These are phyloP conservation scores for Quercus lobata DNA, from an alignment of 331 rosid species.

Conservation along the genomic window DNA sequence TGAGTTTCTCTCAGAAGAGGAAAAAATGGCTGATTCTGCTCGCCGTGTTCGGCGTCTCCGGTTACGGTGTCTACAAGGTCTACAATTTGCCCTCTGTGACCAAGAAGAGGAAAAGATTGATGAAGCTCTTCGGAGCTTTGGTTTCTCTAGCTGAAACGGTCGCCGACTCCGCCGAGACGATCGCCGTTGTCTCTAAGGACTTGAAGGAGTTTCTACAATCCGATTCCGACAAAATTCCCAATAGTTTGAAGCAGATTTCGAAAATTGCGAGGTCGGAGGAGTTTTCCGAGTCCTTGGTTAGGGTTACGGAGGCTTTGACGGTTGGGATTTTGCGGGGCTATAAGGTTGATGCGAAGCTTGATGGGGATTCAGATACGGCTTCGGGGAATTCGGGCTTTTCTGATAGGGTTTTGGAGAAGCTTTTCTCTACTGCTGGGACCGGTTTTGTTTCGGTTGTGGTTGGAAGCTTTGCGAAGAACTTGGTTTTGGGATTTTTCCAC, in stretches of 20 bases:
- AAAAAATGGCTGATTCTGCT: slow-evolving; percentile 52
- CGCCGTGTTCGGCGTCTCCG: slow-evolving; percentile 58
- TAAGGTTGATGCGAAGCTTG: slow-evolving; percentile 22
- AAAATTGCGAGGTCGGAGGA: slow-evolving; percentile 70
- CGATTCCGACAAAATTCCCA: slow-evolving; percentile 74
- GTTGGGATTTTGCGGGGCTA: slow-evolving; percentile 56
- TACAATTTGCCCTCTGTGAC: slow-evolving; percentile 55
- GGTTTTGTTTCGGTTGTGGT: slow-evolving; percentile 82
- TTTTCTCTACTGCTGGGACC: slow-evolving; percentile 70
- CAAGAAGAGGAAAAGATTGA: slow-evolving; percentile 41
- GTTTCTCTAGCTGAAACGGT: slow-evolving; percentile 53
- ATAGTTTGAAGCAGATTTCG: slow-evolving; percentile 69
- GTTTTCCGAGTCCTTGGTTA: slow-evolving; percentile 38
- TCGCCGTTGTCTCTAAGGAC: slow-evolving; percentile 56
- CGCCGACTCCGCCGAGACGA: slow-evolving; percentile 62
- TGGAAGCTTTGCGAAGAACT: slow-evolving; percentile 87
- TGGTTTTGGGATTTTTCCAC: slow-evolving; percentile 59
- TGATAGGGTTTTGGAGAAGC: slow-evolving; percentile 46
- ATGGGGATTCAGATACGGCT: slow-evolving; percentile 7
- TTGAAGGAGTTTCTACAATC: slow-evolving; percentile 61
- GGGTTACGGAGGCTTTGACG: slow-evolving; percentile 55
- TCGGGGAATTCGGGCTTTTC: slow-evolving; percentile 27
- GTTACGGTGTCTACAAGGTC: slow-evolving; percentile 66
- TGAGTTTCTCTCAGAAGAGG: slow-evolving; percentile 38
- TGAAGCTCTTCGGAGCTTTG: slow-evolving; percentile 53